Base-by-base conservation (phyloP, 768 basidiomycete species). In the Lanmaoa rubissima region DNA sequence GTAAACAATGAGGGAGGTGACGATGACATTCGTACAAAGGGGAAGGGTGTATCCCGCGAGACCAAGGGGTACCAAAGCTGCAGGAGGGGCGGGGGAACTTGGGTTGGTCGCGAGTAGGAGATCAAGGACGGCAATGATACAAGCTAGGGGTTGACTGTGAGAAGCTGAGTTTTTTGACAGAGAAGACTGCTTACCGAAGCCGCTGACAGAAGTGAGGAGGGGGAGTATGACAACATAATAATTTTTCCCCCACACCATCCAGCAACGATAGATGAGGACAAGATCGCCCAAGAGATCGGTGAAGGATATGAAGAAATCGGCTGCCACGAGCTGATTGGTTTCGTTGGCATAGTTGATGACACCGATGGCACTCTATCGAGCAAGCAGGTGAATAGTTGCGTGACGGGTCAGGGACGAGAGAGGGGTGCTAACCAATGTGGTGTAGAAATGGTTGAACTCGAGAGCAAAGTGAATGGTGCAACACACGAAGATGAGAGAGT, bases 191-290 rank as follows among this genome's bases (percentile, higher is more conserved):
- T 26, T 61, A 77, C 78, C 61, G 45, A 78, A 67, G 36, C 71
- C 69, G 9, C 57, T 65, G 12, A 76, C 12, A 1, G 77, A 64
- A 9, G 70, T 58, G 11, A 78, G 62, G 51, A 71, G 43, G 4
- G 77, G 78, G 2, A 77, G 45, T 24, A 74, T 39, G 28, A 72
- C 47, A 36, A 78, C 43, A 54, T 65, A 69, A 53, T 70, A 70
- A 39, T 69, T 74, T 48, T 59, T 63, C 1, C 61, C 68, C 75
- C 77, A 79, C 45, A 79, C 45, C 57, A 75, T 61, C 70, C 74
- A 79, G 63, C 75, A 77, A 35, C 79, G 78, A 53, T 77, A 78
- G 31, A 75, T 59, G 35, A 78, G 69, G 45, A 72, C 57, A 36
- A 70, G 16, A 60, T 76, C 67, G 2, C 74, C 75, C 21, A 74